A percentile compares a stretch with the other conserved stretches of the same genome.
These are phyloP conservation scores for Papiliotrema laurentii DNA, from an alignment of 1,284 basidiomycete genomes.

Conservation along the genomic window DNA sequence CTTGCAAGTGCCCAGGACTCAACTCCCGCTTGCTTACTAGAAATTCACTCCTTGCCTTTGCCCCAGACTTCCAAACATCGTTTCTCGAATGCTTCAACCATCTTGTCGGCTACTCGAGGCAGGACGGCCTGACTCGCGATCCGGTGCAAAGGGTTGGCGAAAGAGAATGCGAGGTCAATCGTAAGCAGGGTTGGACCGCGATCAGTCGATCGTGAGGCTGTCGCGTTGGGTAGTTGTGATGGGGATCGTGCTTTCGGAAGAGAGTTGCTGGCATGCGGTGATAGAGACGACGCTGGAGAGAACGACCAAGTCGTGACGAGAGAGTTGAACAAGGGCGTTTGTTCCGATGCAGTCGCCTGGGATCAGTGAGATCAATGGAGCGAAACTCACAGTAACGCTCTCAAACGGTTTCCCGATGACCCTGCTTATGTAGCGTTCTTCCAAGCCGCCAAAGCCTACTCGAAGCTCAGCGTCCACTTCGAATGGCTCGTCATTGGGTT, in stretches of 20 bases:
- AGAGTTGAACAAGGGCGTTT: slow-evolving; percentile 78
- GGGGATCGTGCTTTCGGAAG: slow-evolving; percentile 7
- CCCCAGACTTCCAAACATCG: slow-evolving; percentile 71
- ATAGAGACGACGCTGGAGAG: slow-evolving; percentile 54
- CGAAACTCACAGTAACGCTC: slow-evolving; percentile 68
- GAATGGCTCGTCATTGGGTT: slow-evolving; percentile 47
- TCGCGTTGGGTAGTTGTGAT: slow-evolving; percentile 9
- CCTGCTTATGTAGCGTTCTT: slow-evolving; percentile 80
- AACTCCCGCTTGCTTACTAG: no score
- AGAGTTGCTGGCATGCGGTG: slow-evolving; percentile 46
- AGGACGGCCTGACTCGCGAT: slow-evolving; percentile 77
- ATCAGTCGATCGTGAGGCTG: slow-evolving; percentile 17
- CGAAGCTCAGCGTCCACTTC: slow-evolving; percentile 77
- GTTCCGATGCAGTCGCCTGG: slow-evolving; percentile 68
- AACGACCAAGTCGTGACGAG: slow-evolving; percentile 80
- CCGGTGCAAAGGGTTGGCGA: slow-evolving; percentile 80
- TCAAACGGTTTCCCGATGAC: slow-evolving; percentile 73
- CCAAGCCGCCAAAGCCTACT: slow-evolving; percentile 81
- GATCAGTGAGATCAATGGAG: neutral
- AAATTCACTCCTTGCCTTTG: slow-evolving; percentile 15
- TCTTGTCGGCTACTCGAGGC: slow-evolving; percentile 76
- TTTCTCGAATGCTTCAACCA: slow-evolving; percentile 88
- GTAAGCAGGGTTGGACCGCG: slow-evolving; percentile 64
- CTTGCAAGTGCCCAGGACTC: no score
- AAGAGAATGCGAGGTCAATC: slow-evolving; percentile 77